Conservation (phyloP, 2,329 filamentous ascomycete species). For the Epichloe typhina region DNA sequence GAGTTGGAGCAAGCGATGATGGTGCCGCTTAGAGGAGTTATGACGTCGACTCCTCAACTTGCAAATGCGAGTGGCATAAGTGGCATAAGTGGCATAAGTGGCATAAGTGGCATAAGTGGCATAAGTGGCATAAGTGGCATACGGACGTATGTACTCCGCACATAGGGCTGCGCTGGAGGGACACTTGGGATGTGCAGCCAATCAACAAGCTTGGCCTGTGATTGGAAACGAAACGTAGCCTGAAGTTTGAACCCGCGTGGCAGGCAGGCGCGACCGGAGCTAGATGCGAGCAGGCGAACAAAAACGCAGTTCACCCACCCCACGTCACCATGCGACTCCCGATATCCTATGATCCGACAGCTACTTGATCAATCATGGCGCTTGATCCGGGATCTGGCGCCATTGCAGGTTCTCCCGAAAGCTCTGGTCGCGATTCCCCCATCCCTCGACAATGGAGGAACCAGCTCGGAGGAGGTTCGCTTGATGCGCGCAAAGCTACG, state of each 20-base stretch:
- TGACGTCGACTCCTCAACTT: background rate
- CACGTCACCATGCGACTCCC: slow-evolving; percentile 5
- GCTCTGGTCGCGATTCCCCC: slow-evolving; percentile 73
- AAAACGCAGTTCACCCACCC: background rate
- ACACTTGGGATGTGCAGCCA: background rate
- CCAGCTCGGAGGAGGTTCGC: slow-evolving; percentile 62
- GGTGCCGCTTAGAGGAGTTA: background rate
- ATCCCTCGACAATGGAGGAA: slow-evolving; percentile 64
- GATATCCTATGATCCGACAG: slow-evolving; percentile 9
- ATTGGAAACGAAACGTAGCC: slow-evolving; percentile 11
- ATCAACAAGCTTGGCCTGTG: background rate
- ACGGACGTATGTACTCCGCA: no score
- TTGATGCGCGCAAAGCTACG: slow-evolving; percentile 5
- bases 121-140: background rate
- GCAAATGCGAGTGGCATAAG: background rate
- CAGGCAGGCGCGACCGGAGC: background rate
- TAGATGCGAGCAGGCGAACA: background rate
- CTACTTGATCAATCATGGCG: slow-evolving; percentile 36
- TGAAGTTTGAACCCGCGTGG: slow-evolving; percentile 4
- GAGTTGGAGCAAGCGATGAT: background rate
- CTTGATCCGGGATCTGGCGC: slow-evolving; percentile 45
- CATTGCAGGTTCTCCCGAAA: slow-evolving; percentile 60
- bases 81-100: no score
- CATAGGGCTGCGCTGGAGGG: no score
- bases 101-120: no score